Evolutionary conservation across 345 rosid species (phyloP), one percentile per base, ranked within the genome.

Genomic region (Citrus australasica): DNA sequence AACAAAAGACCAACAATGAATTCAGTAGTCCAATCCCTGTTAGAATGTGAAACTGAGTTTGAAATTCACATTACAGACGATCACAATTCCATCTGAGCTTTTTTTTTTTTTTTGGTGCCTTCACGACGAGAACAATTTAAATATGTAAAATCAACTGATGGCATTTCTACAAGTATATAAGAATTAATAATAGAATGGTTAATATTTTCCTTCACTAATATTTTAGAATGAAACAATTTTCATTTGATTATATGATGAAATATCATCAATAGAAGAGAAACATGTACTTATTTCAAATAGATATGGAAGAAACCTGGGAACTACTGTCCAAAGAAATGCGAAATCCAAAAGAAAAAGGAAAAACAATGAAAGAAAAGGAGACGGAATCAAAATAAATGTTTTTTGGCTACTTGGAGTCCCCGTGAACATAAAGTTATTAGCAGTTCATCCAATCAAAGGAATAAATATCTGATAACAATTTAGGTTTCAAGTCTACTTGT

Each of bases 1-100:
- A 81, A 27, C 73, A 61, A 74, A 76, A 84, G 87, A 67, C 89
- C 87, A 32, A 70, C 85, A 5, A 83, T 81, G 89, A 85, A 81
- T 78, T 76, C 81, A 25, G 75, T 76, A 60, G 86, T 79, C 60
- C 74, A 80, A 68, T 59, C 78, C 61, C 76, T 85, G 46, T 66
- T 82, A 70, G 81, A 82, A 66, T 74, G 70, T 37, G 73, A 51
- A 28, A 80, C 73, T 74, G 81, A 76, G 25, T 30, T 75, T 64
- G 53, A 61, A 70, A 61, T 30, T 19, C 56, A 2, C 10, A 21
- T 6, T 48, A 28, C 65, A 5, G 62, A 17, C 9, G 3, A 19
- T 32, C 35, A 56, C 19, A n/a, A 58, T 14, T 16, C 17, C 64
- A 46, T 46, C 33, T 28, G 2, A 76, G 60, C 58, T 32, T 13